Percentiles rank a stretch among this genome's conserved stretches.
Evolutionary conservation across 768 basidiomycete genomes (phyloP).

Genomic region (Kwoniella bestiolae): DNA sequence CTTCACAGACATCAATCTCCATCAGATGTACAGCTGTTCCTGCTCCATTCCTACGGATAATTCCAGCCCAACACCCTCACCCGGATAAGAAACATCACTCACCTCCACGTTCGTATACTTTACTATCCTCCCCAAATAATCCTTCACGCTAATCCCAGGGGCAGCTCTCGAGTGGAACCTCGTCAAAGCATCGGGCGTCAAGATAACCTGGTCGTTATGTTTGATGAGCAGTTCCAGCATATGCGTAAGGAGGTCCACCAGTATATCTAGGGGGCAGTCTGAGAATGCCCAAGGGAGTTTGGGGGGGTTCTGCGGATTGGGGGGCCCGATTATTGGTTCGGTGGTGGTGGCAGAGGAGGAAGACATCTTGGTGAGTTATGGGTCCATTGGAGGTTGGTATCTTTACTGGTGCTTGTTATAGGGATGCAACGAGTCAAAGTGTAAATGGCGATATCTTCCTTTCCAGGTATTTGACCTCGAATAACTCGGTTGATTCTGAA

Average conservation of each 20-base stretch:
- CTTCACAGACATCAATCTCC: too few relatives aligned
- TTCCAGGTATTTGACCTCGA: too few relatives aligned
- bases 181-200: slow-evolving; percentile 86
- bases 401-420: too few relatives aligned
- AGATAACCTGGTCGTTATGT: slow-evolving; percentile 94
- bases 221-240: slow-evolving; percentile 94
- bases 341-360: neutral
- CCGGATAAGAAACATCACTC: slow-evolving; percentile 35
- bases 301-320: slow-evolving; percentile 22
- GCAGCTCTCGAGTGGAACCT: slow-evolving; percentile 94
- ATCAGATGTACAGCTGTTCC: too few relatives aligned
- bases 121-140: slow-evolving; percentile 92
- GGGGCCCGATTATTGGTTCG: slow-evolving; percentile 12
- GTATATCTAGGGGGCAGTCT: slow-evolving; percentile 76
- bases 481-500: too few relatives aligned
- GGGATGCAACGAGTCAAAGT: too few relatives aligned
- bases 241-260: slow-evolving; percentile 89
- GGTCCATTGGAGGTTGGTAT: neutral
- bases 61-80: neutral
- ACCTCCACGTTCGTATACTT: slow-evolving; percentile 96
- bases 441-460: too few relatives aligned
- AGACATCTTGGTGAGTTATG: neutral
- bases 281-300: slow-evolving; percentile 77
- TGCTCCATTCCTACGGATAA: too few relatives aligned
- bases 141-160: slow-evolving; percentile 82